Conservation (phyloP, 306 rosid species). For the Dryas drummondii region DNA sequence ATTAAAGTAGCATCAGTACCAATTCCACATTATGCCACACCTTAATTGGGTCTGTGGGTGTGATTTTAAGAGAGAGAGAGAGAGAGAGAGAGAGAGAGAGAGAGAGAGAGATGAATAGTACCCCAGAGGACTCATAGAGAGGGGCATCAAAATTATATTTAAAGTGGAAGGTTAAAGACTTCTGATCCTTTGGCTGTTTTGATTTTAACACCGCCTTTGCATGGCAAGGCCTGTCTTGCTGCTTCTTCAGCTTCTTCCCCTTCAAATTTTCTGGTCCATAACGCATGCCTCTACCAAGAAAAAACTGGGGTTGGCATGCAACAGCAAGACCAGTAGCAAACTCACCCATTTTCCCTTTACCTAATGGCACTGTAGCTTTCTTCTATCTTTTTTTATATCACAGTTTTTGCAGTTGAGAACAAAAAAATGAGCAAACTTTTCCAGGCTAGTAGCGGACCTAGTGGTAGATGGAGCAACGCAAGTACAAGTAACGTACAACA, state of each 20-base stretch:
- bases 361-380: not conserved
- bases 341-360: not conserved
- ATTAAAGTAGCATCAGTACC: not conserved
- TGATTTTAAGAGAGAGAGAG: constrained; percentile 2
- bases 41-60: not conserved
- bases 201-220: constrained; percentile 2
- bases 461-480: not conserved
- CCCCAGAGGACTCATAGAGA: constrained; percentile 40
- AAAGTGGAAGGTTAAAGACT: constrained; percentile 29
- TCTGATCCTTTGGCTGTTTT: constrained; percentile 12
- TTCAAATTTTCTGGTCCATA: not conserved
- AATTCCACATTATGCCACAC: too few species aligned
- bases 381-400: not conserved
- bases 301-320: not conserved
- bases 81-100: constrained; percentile 14
- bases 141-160: constrained; percentile 29
- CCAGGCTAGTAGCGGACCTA: not conserved
- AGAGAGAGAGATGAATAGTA: constrained; percentile 17
- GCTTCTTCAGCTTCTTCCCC: constrained; percentile 13
- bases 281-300: not conserved
- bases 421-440: not conserved
- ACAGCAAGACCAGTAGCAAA: not conserved
- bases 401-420: not conserved
- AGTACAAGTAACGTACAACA: not conserved
- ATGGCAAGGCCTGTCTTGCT: constrained; percentile 10